Conservation (phyloP, 768 basidiomycete genomes). For the Mycena sanguinolenta region DNA sequence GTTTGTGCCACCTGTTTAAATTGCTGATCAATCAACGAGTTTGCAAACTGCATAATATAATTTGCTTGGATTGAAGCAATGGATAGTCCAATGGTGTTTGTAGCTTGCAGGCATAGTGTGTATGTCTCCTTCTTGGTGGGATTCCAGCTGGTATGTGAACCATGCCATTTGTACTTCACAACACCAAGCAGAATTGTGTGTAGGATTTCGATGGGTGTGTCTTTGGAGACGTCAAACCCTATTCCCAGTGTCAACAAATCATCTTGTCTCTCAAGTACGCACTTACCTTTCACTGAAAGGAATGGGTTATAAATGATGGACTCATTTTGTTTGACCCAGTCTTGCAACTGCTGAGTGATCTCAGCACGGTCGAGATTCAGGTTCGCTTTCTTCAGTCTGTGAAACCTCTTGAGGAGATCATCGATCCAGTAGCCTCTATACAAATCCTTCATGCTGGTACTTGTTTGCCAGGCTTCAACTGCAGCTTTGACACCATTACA, state of each 20-base stretch:
- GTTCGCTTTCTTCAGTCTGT: neutral
- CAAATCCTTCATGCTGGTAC: conserved; percentile 54
- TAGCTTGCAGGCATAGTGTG: conserved; percentile 47
- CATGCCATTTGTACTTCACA: conserved; percentile 59
- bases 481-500: conserved; percentile 46
- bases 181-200: conserved; percentile 59
- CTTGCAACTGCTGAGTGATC: conserved; percentile 42
- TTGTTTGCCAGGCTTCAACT: conserved; percentile 46
- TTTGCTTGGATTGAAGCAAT: conserved; percentile 51
- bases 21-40: conserved; percentile 57
- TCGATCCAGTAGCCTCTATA: conserved; percentile 56
- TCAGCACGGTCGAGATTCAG: conserved; percentile 16
- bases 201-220: conserved; percentile 59
- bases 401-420: conserved; percentile 35
- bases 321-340: conserved; percentile 44
- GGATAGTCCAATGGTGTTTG: conserved; percentile 46
- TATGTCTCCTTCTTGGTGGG: conserved; percentile 43
- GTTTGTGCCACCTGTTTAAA: conserved; percentile 56
- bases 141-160: conserved; percentile 47
- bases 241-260: neutral
- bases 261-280: neutral
- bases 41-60: conserved; percentile 60
- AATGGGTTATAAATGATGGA: conserved; percentile 47
- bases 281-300: conserved; percentile 43
- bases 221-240: conserved; percentile 48